phyloP scores from a whole-genome alignment of 306 rosid genomes.

The Luffa acutangula region DNA sequence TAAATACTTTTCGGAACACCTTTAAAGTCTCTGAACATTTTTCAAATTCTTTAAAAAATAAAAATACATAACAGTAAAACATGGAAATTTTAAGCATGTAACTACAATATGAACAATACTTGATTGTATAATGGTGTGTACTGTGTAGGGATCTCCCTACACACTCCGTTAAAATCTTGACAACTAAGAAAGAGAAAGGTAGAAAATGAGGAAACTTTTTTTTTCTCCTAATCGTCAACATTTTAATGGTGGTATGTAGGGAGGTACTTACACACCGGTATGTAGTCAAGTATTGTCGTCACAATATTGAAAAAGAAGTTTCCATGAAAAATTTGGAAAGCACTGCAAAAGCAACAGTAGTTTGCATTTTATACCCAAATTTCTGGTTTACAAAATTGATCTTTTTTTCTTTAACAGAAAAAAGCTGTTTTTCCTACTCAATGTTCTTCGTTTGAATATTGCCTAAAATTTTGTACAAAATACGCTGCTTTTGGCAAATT shows the following conservation, averaged over 20 bases:
- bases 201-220: too few relatives aligned
- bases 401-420: not conserved
- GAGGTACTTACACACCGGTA: too few relatives aligned
- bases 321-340: not conserved
- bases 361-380: not conserved
- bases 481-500: not conserved
- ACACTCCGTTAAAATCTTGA: too few relatives aligned
- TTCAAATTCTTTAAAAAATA: not conserved
- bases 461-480: not conserved
- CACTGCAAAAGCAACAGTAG: not conserved
- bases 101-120: not conserved
- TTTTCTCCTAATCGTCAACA: too few relatives aligned
- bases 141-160: too few relatives aligned
- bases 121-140: too few relatives aligned
- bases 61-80: not conserved
- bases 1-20: not conserved
- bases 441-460: not conserved
- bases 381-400: not conserved
- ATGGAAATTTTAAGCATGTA: not conserved
- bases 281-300: too few relatives aligned
- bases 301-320: not conserved
- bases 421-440: not conserved
- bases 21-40: not conserved
- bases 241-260: too few relatives aligned
- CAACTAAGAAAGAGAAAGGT: too few relatives aligned